A percentile compares a stretch with the other conserved stretches of the same genome.
phyloP scores from a whole-genome alignment of 495 filamentous ascomycete species.

The Symbiotaphrina buchneri region DNA sequence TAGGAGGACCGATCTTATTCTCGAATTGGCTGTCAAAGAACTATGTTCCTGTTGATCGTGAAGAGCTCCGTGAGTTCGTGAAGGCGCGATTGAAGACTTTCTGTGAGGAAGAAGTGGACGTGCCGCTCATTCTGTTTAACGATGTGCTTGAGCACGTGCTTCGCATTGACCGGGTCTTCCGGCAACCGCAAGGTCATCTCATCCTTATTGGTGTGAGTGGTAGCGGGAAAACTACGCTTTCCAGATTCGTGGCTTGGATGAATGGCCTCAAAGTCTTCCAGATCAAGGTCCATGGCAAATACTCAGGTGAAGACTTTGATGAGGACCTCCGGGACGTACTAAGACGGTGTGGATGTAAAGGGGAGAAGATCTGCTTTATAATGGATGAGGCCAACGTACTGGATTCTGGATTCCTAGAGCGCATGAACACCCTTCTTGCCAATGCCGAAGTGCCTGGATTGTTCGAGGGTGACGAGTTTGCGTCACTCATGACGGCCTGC shows the following conservation, averaged over 20 bases:
- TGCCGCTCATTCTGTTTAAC: conserved; percentile 91
- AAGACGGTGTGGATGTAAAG: conserved; percentile 84
- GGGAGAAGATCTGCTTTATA: conserved; percentile 99
- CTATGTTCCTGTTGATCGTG: conserved; percentile 88
- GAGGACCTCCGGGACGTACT: conserved; percentile 89
- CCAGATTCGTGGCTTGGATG: conserved; percentile 98
- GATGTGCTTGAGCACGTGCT: conserved; percentile 95
- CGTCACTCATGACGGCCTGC: conserved; percentile 92
- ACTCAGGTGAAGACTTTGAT: conserved; percentile 96
- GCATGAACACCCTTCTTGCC: conserved; percentile 96
- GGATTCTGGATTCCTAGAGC: conserved; percentile 92
- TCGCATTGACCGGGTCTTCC: conserved; percentile 94
- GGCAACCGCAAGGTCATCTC: conserved; percentile 92
- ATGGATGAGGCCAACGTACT: conserved; percentile 99
- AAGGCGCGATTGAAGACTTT: conserved; percentile 94
- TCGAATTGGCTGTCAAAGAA: conserved; percentile 99
- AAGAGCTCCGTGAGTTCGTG: conserved; percentile 85
- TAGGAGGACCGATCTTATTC: conserved; percentile 88
- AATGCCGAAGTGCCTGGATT: conserved; percentile 96
- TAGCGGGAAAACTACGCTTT: conserved; percentile 94
- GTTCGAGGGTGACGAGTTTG: conserved; percentile 93
- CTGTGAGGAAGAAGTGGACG: conserved; percentile 98
- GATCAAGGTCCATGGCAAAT: conserved; percentile 98
- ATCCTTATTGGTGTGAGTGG: conserved; percentile 97
- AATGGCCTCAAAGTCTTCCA: conserved; percentile 97